Conservation (phyloP, 768 basidiomycete species). For the Gautieria morchelliformis region DNA sequence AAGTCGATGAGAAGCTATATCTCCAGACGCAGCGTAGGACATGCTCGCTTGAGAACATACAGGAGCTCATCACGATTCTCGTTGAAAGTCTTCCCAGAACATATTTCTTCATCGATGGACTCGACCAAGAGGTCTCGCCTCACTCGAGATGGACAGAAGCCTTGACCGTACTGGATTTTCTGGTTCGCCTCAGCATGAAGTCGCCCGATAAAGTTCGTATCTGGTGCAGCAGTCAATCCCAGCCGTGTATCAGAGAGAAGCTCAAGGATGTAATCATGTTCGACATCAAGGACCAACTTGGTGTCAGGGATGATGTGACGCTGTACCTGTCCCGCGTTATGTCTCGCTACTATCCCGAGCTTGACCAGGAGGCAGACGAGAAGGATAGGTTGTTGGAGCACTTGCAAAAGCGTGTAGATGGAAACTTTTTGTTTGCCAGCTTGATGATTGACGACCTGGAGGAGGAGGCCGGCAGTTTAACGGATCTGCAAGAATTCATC, state of each 20-base stretch:
- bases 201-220: slow-evolving; percentile 14
- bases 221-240: slow-evolving; percentile 19
- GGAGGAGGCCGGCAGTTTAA: slow-evolving; percentile 11
- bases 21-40: neutral
- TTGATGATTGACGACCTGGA: slow-evolving; percentile 16
- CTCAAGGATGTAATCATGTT: slow-evolving; percentile 8
- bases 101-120: slow-evolving; percentile 20
- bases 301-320: slow-evolving; percentile 12
- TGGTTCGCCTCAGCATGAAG: slow-evolving; percentile 10
- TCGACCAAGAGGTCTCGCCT: slow-evolving; percentile 18
- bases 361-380: slow-evolving; percentile 3
- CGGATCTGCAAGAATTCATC: slow-evolving; percentile 15
- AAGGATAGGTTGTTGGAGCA: slow-evolving; percentile 1
- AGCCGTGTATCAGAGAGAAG: slow-evolving; percentile 10
- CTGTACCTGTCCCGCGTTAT: slow-evolving; percentile 8
- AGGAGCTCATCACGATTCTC: slow-evolving; percentile 14
- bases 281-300: slow-evolving; percentile 9
- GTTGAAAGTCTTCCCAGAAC: slow-evolving; percentile 7
- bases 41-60: slow-evolving; percentile 7
- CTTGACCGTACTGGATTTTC: slow-evolving; percentile 10
- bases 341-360: neutral
- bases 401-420: slow-evolving; percentile 15
- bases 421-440: slow-evolving; percentile 22
- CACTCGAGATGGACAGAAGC: slow-evolving; percentile 15
- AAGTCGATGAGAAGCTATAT: neutral